Conservation (phyloP, 768 basidiomycete species). For the Agaricus bisporus region DNA sequence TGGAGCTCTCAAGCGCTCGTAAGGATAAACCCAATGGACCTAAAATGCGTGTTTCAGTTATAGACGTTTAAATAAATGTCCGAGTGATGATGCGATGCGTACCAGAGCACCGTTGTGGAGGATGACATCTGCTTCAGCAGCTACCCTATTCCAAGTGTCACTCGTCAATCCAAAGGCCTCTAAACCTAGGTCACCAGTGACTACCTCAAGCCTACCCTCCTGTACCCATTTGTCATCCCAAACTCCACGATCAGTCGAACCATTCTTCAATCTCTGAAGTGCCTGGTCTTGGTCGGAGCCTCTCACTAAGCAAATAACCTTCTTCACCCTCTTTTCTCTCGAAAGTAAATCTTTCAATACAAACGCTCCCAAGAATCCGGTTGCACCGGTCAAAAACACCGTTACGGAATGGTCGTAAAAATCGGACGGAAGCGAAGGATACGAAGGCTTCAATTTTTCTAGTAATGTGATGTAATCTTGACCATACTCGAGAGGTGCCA, state of each 20-base stretch:
- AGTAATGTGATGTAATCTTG: constrained; percentile 68
- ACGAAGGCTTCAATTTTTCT: constrained; percentile 51
- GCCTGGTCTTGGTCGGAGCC: constrained; percentile 58
- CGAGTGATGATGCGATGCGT: constrained; percentile 31
- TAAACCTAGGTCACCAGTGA: constrained; percentile 77
- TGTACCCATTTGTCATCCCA: constrained; percentile 86
- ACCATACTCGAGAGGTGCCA: constrained; percentile 60
- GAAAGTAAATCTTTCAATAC: constrained; percentile 76
- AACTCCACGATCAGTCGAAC: constrained; percentile 70
- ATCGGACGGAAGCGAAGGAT: constrained; percentile 53
- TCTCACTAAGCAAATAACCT: constrained; percentile 91
- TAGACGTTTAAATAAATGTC: not conserved
- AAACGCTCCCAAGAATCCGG: constrained; percentile 95
- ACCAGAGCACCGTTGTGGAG: constrained; percentile 98
- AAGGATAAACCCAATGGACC: constrained; percentile 99
- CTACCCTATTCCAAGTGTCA: constrained; percentile 59
- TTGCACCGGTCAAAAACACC: constrained; percentile 94
- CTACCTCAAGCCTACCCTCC: constrained; percentile 64
- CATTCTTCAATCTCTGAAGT: constrained; percentile 62
- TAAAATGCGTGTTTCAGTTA: constrained; percentile 20
- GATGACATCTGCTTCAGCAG: constrained; percentile 71
- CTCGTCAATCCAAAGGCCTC: constrained; percentile 68
- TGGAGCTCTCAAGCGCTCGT: constrained; percentile 83
- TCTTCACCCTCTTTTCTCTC: constrained; percentile 49
- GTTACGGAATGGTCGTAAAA: constrained; percentile 52